Evolutionary conservation across 345 rosid genomes (phyloP), one percentile per base, ranked within the genome.

Genomic region (Ceriops zippeliana): DNA sequence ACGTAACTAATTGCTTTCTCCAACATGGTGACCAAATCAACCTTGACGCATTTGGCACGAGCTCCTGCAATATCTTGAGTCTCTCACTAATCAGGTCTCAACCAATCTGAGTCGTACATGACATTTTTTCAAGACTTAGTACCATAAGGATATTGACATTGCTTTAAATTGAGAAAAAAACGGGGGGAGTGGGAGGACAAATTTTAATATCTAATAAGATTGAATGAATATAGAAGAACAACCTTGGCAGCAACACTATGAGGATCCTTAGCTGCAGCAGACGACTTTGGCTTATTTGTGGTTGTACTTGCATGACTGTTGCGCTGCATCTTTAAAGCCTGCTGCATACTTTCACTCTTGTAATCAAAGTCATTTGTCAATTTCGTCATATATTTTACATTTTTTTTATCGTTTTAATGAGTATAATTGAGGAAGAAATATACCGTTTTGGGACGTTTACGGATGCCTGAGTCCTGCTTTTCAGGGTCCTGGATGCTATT

Each of bases 171-270:
- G 58, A n/a, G 21, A 53, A 53, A 24, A 53, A 21, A 53, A 35
- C 1, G 8, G 0, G 2, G 7, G 2, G 11, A 1, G 30, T 28
- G 30, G 3, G 30, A 8, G 0, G 6, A 6, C 1, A 6, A 6
- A 37, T 37, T 11, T 37, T 37, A 37, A 37, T 37, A 37, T 37
- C 10, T 37, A 37, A 37, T 37, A 7, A 37, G 10, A 51, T 70
- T 32, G 27, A 20, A 27, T 67, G 54, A 19, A 28, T 49, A 20
- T 54, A 34, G 51, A 42, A 71, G 56, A 72, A 69, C 4, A 73
- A 92, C 98, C 97, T 90, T 93, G 60, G 98, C 98, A 34, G 98
- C 95, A 71, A 93, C 76, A 71, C 97, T 93, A 70, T 93, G 98
- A 0, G 95, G 98, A 69, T 87, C 97, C 77, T 90, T 93, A 2